Conservation (phyloP, 345 rosid species). For the Hibiscus mutabilis region DNA sequence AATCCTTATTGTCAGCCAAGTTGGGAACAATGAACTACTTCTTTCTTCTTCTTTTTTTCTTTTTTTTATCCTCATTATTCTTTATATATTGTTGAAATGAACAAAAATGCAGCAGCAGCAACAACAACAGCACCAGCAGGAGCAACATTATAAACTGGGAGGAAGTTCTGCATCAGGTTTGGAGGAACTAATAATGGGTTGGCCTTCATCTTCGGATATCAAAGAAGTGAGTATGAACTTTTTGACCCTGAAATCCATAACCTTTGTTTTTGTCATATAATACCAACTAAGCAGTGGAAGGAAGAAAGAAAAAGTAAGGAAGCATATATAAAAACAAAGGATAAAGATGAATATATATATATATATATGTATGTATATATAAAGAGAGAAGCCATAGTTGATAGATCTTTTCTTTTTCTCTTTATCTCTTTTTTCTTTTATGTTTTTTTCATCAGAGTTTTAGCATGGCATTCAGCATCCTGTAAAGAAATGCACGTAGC, state of each 20-base stretch:
- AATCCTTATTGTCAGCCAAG: too few species aligned
- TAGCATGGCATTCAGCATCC: constrained; percentile 10
- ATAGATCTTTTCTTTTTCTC: constrained; percentile 19
- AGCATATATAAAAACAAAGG: constrained; percentile 31
- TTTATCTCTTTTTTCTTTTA: constrained; percentile 27
- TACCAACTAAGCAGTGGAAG: constrained; percentile 24
- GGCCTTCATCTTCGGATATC: constrained; percentile 63
- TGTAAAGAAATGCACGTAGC: constrained; percentile 8
- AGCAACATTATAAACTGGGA: constrained; percentile 56
- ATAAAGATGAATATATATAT: constrained; percentile 15
- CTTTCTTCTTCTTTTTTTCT: too few species aligned
- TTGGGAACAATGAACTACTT: too few species aligned
- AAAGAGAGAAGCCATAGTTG: constrained; percentile 30
- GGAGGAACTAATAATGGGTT: constrained; percentile 95
- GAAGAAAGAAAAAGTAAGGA: constrained; percentile 23
- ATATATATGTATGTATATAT: not conserved
- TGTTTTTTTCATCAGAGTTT: constrained; percentile 12
- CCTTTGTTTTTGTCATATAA: constrained; percentile 21
- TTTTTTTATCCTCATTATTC: too few species aligned
- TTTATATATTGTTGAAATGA: too few species aligned
- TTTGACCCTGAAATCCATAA: constrained; percentile 66
- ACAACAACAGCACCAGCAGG: constrained; percentile 33
- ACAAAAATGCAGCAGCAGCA: not conserved
- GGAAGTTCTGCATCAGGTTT: constrained; percentile 82
- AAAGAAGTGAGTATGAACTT: constrained; percentile 81